Percentiles rank a stretch among this genome's conserved stretches.
Evolutionary conservation across 2,329 filamentous ascomycete genomes (phyloP).

Genomic region (Aureobasidium mangrovei): DNA sequence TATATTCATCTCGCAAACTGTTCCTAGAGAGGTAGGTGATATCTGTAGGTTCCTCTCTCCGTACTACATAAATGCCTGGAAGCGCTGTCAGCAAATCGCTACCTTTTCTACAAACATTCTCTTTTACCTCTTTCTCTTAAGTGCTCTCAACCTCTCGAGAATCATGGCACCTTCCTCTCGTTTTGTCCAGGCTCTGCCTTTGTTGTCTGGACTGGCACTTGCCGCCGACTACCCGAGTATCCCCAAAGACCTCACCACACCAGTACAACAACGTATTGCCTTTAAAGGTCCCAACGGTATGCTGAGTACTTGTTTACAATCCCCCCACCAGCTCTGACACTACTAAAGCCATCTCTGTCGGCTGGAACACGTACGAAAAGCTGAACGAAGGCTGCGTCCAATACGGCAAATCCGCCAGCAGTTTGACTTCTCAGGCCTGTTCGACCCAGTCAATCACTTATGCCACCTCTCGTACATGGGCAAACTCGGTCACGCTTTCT

Average conservation of each 20-base stretch:
- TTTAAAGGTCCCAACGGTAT: constrained; percentile 42
- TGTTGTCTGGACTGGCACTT: background rate
- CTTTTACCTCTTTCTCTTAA: too few relatives aligned
- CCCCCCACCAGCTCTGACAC: background rate
- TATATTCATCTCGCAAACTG: background rate
- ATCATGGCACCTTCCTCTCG: background rate
- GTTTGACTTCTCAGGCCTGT: constrained; percentile 36
- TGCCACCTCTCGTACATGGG: constrained; percentile 45
- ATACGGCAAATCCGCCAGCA: constrained; percentile 39
- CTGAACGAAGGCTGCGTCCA: constrained; percentile 41
- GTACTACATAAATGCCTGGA: background rate
- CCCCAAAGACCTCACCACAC: constrained; percentile 44
- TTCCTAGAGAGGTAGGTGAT: constrained; percentile 8
- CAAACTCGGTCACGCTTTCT: constrained; percentile 41
- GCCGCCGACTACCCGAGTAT: constrained; percentile 35
- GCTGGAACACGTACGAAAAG: constrained; percentile 49
- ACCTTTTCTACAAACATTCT: too few relatives aligned
- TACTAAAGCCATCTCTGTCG: constrained; percentile 39
- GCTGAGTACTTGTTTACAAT: background rate
- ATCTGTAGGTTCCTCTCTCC: background rate
- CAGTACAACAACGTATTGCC: constrained; percentile 46
- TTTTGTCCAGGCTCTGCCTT: background rate
- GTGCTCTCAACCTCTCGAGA: background rate
- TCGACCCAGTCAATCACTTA: constrained; percentile 43
- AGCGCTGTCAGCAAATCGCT: background rate